Percentiles rank a stretch among this genome's conserved stretches.
These are phyloP conservation scores for Zymoseptoria pseudotritici DNA, from an alignment of 2,329 filamentous ascomycete genomes.

Conservation along the genomic window DNA sequence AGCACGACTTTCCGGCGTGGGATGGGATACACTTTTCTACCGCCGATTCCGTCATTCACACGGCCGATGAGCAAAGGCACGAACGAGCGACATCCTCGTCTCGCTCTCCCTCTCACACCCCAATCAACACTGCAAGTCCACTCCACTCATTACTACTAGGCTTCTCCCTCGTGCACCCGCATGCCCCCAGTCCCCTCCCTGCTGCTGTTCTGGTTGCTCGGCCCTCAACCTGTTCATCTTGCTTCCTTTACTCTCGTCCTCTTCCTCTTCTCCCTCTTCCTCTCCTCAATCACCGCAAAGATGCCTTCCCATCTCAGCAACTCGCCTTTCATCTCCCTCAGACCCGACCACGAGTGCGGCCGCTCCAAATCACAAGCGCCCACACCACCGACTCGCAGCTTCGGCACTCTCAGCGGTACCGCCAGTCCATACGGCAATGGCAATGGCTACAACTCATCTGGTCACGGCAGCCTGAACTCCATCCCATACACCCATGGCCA, in stretches of 20 bases:
- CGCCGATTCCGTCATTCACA: not conserved
- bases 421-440: conserved; percentile 12
- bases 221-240: conserved; percentile 4
- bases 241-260: conserved; percentile 7
- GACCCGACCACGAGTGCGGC: conserved; percentile 23
- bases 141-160: not conserved
- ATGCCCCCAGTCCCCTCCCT: not conserved
- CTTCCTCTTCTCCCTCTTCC: conserved; percentile 5
- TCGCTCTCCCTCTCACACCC: not conserved
- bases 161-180: not conserved
- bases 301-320: conserved; percentile 21
- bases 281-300: conserved; percentile 2
- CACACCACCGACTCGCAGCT: conserved; percentile 10
- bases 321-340: conserved; percentile 22
- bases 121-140: not conserved
- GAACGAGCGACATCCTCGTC: not conserved
- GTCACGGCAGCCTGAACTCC: conserved; percentile 6
- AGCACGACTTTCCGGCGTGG: not conserved
- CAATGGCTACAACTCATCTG: conserved; percentile 12
- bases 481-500: conserved; percentile 6
- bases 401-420: conserved; percentile 13
- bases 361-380: conserved; percentile 8
- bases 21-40: not conserved
- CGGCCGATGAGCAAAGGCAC: not conserved
- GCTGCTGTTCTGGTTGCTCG: conserved; percentile 5